Percentiles rank a stretch among this genome's conserved stretches.
These are phyloP conservation scores for Fomitopsis pinicola DNA, from an alignment of 1,284 basidiomycete species.

Conservation along the genomic window DNA sequence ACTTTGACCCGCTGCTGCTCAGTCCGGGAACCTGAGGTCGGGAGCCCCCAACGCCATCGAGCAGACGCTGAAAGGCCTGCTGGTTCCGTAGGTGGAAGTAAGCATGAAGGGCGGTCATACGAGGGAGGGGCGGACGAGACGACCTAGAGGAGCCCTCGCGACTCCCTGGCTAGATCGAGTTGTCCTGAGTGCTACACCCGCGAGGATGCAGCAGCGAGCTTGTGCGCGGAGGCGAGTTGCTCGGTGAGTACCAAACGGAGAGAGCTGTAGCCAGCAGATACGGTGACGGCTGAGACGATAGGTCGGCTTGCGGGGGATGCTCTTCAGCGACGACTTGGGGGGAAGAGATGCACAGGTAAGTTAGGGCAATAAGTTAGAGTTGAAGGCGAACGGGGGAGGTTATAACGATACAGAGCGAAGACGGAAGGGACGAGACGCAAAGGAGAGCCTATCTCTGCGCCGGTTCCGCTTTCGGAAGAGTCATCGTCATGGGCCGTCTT, in stretches of 20 bases:
- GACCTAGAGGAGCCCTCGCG: slow-evolving; percentile 21
- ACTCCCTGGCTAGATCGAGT: slow-evolving; percentile 15
- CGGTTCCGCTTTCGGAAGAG: neutral
- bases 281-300: neutral
- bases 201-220: neutral
- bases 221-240: neutral
- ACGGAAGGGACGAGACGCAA: neutral
- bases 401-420: neutral
- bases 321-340: too few species aligned
- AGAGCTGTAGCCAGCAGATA: neutral
- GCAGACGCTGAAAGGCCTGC: slow-evolving; percentile 79
- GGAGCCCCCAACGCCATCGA: slow-evolving; percentile 44
- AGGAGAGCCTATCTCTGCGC: neutral
- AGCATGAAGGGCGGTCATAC: slow-evolving; percentile 81
- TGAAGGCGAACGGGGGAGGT: neutral
- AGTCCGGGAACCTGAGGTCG: slow-evolving; percentile 28
- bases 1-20: slow-evolving; percentile 56
- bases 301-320: neutral
- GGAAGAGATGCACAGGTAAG: neutral
- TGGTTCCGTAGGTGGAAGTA: slow-evolving; percentile 74
- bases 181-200: slow-evolving; percentile 4
- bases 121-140: slow-evolving; percentile 15
- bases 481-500: neutral
- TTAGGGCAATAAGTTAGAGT: slow-evolving; percentile 5
- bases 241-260: neutral